Percentiles rank a stretch among this genome's conserved stretches.
Conservation (phyloP, 2,329 filamentous ascomycete genomes). For the Emergomyces orientalis region DNA sequence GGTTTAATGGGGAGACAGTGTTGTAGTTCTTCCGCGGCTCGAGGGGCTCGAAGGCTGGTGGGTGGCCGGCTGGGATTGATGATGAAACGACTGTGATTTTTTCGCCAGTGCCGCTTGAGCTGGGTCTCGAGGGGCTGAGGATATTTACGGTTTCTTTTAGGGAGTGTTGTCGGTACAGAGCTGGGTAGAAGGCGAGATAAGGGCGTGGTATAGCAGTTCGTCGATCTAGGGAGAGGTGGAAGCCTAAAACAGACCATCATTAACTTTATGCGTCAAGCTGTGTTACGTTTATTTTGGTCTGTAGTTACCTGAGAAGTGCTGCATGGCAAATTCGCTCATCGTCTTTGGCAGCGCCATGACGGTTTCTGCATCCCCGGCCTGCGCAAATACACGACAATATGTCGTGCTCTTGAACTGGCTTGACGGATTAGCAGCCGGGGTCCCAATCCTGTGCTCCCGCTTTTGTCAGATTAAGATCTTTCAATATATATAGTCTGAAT, state of each 20-base stretch:
- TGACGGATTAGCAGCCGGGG: constrained; percentile 31
- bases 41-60: constrained; percentile 15
- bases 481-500: not conserved
- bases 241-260: constrained; percentile 21
- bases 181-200: constrained; percentile 38
- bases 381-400: constrained; percentile 39
- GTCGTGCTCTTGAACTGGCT: constrained; percentile 38
- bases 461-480: too few species aligned
- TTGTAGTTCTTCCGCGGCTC: constrained; percentile 18
- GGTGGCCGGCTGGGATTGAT: constrained; percentile 14
- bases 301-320: constrained; percentile 33
- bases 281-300: not conserved
- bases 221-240: constrained; percentile 37
- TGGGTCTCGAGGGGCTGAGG: constrained; percentile 14
- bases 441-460: constrained; percentile 25
- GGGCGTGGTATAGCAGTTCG: constrained; percentile 33
- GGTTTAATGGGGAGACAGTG: constrained; percentile 13
- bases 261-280: not conserved
- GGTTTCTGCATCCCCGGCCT: constrained; percentile 25
- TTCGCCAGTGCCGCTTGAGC: constrained; percentile 1
- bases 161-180: constrained; percentile 24
- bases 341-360: constrained; percentile 25
- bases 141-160: constrained; percentile 24
- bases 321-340: constrained; percentile 32
- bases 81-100: not conserved